These are phyloP conservation scores for Epichloe aotearoae DNA, from an alignment of 2,329 filamentous ascomycete species.

Conservation along the genomic window DNA sequence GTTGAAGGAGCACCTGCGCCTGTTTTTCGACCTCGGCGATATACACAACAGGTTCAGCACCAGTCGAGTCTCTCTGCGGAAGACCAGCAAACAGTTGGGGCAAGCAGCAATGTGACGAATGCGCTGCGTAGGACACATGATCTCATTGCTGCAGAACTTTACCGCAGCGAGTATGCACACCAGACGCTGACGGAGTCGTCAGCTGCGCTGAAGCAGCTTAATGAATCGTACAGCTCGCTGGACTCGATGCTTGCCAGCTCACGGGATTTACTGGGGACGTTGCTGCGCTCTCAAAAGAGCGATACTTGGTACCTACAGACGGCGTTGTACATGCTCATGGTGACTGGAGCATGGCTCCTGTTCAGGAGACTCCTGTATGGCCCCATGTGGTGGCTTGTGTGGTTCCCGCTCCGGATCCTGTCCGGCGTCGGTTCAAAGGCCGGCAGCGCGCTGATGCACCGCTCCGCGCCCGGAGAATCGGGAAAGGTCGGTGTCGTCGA, in stretches of 20 bases:
- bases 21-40: slow-evolving; percentile 11
- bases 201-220: slow-evolving; percentile 65
- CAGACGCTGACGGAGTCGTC: slow-evolving; percentile 79
- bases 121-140: slow-evolving; percentile 77
- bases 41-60: slow-evolving; percentile 19
- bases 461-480: slow-evolving; percentile 13
- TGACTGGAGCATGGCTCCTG: slow-evolving; percentile 71
- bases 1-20: slow-evolving; percentile 11
- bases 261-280: slow-evolving; percentile 59
- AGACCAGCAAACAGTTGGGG: slow-evolving; percentile 59
- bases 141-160: slow-evolving; percentile 72
- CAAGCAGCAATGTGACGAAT: slow-evolving; percentile 71
- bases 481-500: slow-evolving; percentile 15
- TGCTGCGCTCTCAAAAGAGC: slow-evolving; percentile 81
- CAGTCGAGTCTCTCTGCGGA: slow-evolving; percentile 40
- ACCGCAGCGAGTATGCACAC: slow-evolving; percentile 77
- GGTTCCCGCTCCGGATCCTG: slow-evolving; percentile 60
- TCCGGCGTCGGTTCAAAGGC: slow-evolving; percentile 46
- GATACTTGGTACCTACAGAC: slow-evolving; percentile 97
- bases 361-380: slow-evolving; percentile 80
- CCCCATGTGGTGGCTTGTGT: slow-evolving; percentile 79
- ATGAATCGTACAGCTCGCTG: slow-evolving; percentile 68
- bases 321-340: slow-evolving; percentile 67
- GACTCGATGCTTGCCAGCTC: slow-evolving; percentile 66
- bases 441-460: slow-evolving; percentile 35